Base-by-base conservation (phyloP, 345 rosid species). In the Moricandia arvensis region DNA sequence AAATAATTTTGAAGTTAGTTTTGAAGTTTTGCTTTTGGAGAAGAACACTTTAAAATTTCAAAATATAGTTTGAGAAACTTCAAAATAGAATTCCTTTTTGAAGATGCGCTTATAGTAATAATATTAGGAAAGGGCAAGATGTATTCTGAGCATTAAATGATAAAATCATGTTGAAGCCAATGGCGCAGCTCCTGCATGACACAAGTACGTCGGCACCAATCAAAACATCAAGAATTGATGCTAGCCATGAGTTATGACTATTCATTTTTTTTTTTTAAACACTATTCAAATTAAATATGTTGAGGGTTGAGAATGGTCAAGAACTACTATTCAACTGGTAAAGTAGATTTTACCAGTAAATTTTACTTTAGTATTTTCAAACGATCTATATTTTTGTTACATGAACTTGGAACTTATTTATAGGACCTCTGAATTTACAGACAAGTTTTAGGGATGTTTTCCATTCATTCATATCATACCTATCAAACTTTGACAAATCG, bases 161-260 rank as follows among this genome's bases (percentile, higher is more conserved):
- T 33, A 13, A 66, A 31, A 60, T 45, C 38, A 66, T 58, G 60
- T 21, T 66, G 29, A 75, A 24, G 9, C 68, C 62, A 67, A 15
- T 34, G 31, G 73, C 33, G 62, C 31, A 24, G n/a, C 37, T 58
- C 49, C 49, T 38, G 54, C 24, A 31, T 59, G 38, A 43, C 68
- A 47, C 53, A 66, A 31, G n/a, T 59, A 68, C 73, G 41, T 26
- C 15, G 62, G 68, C 59, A 68, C 59, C 53, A 45, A 24, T 17
- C 27, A 53, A 34, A 38, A 34, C 2, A 3, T 12, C 21, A 59
- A 75, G 15, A 55, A 18, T 30, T 29, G 30, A 30, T 9, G 43
- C 10, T 26, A 53, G 27, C 27, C 24, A 43, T 24, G 29, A 15
- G 58, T 6, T 10, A 43, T 24, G 31, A 12, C 68, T 71, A 11